These are phyloP conservation scores for Globisporangium acanthophoron DNA, from an alignment of 352 stramenopile species.

Conservation along the genomic window DNA sequence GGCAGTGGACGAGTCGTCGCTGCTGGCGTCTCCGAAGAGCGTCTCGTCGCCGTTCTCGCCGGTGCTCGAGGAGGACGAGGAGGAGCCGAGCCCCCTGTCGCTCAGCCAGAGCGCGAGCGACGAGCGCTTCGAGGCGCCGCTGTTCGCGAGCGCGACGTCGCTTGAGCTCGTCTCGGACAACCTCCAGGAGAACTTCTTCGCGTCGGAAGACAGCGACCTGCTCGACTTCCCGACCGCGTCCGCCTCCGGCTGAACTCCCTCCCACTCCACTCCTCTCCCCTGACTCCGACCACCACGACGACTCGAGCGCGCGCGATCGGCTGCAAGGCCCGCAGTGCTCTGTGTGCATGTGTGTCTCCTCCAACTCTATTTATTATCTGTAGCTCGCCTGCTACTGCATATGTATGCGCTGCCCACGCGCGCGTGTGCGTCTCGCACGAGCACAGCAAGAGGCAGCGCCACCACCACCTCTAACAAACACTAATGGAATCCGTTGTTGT, in stretches of 20 bases:
- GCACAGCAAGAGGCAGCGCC: neutral
- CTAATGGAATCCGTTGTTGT: constrained; percentile 4
- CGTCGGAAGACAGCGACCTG: constrained; percentile 57
- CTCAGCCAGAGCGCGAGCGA: constrained; percentile 8
- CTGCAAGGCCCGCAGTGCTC: constrained; percentile 5
- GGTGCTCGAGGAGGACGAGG: constrained; percentile 39
- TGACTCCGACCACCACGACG: neutral
- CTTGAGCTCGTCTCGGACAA: constrained; percentile 75
- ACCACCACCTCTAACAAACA: constrained; percentile 3
- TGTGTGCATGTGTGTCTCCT: constrained; percentile 15
- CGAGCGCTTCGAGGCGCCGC: constrained; percentile 13
- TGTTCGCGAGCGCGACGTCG: constrained; percentile 27
- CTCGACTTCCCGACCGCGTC: constrained; percentile 48
- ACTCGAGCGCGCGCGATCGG: neutral
- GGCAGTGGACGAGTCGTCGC: constrained; percentile 47
- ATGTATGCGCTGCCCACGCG: constrained; percentile 7
- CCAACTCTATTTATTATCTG: constrained; percentile 24
- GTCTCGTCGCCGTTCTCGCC: constrained; percentile 45
- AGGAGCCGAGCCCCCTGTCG: constrained; percentile 18
- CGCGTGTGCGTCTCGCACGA: no score
- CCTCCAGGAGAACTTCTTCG: constrained; percentile 65
- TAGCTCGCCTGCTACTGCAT: constrained; percentile 11
- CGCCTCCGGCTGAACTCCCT: constrained; percentile 1
- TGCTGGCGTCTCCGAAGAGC: constrained; percentile 60
- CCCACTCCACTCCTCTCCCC: neutral